Evolutionary conservation across 495 filamentous ascomycete genomes (phyloP), one percentile per base, ranked within the genome.

Genomic region (Hyaloscypha finlandica): DNA sequence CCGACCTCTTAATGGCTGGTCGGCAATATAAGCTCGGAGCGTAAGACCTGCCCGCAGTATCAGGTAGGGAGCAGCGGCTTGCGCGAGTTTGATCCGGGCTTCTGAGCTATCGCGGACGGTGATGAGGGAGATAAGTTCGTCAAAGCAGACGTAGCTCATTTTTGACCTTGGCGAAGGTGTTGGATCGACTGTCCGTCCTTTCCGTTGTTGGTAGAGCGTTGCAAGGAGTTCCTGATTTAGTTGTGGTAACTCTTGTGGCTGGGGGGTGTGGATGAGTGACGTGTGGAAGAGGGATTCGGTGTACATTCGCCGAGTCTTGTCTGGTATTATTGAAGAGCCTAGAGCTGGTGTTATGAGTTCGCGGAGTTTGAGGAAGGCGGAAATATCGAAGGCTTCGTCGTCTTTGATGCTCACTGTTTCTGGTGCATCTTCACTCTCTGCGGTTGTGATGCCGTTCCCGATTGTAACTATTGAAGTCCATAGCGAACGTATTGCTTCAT

Each of bases 1-100:
- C n/a, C 88, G 81, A 0, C 95, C 96, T 19, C 95, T 83, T 12
- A 99, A 81, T 19, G 95, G 95, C 72, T 97, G 95, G 76, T 99
- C 95, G 6, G 93, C 90, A 55, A 94, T 89, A 72, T 96, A 97
- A 4, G 88, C 81, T 59, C 92, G 87, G 33, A 99, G 76, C 1
- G 92, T 87, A 8, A 97, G 80, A 2, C 91, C 92, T 30, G 87
- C 87, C 6, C 95, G 88, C 5, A 97, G 82, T 58, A 98, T 91
- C 0, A 98, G 81, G 69, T 92, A 95, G 0, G 94, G 93, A 3
- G 92, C 89, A 3, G 90, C 86, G 1, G 90, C 90, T 70, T 88
- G 84, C 0, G 94, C 91, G 29, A 99, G 85, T 8, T 86, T 74
- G 45, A 73, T 64, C 6, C 74, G 73, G 4, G 75, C 12, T 1